Percentiles rank a stretch among this genome's conserved stretches.
phyloP scores from a whole-genome alignment of 441 rosid genomes.

The Eutrema salsugineum region DNA sequence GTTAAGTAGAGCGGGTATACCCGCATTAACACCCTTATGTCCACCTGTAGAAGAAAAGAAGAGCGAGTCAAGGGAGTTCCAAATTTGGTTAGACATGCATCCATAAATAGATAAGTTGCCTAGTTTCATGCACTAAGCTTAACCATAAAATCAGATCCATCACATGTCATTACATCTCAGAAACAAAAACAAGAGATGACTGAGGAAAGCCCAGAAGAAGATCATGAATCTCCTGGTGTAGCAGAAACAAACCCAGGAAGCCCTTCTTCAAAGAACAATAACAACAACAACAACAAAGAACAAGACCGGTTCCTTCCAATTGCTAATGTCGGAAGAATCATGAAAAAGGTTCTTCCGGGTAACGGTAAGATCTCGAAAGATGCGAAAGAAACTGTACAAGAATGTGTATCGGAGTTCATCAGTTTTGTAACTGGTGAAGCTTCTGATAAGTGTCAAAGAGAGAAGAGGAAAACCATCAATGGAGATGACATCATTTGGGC shows the following conservation, averaged over 20 bases:
- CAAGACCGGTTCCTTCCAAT: constrained; percentile 76
- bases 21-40: not conserved
- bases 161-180: constrained; percentile 8
- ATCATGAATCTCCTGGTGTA: constrained; percentile 34
- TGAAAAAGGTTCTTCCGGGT: constrained; percentile 67
- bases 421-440: constrained; percentile 81
- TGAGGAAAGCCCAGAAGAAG: constrained; percentile 43
- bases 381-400: constrained; percentile 73
- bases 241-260: constrained; percentile 43
- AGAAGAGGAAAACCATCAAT: constrained; percentile 70
- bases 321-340: constrained; percentile 81
- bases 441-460: constrained; percentile 70
- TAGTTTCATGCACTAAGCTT: constrained; percentile 29
- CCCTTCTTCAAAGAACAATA: constrained; percentile 36
- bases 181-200: constrained; percentile 36
- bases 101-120: constrained; percentile 29
- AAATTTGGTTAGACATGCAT: constrained; percentile 11
- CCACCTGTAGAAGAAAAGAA: not conserved
- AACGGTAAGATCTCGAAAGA: constrained; percentile 79
- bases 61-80: constrained; percentile 29
- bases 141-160: constrained; percentile 27
- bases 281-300: constrained; percentile 44
- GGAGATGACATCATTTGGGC: constrained; percentile 82
- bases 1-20: too few species aligned
- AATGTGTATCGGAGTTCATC: constrained; percentile 79